Percentiles rank a stretch among this genome's conserved stretches.
Evolutionary conservation across 2,329 filamentous ascomycete species (phyloP).

Genomic region (Trichoderma breve): DNA sequence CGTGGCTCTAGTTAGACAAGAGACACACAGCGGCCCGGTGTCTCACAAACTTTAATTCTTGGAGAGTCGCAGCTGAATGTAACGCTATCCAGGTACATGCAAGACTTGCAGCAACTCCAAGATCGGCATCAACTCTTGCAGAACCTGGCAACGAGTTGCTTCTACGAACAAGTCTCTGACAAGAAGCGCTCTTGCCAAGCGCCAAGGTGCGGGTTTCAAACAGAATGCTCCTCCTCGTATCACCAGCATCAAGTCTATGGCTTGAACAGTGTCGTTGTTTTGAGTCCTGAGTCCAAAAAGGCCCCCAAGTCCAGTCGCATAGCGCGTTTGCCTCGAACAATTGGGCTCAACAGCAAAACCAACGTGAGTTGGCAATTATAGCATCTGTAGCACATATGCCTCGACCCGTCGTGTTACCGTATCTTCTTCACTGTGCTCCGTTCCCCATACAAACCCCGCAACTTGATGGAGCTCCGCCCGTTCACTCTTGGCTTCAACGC

Average conservation of each 20-base stretch:
- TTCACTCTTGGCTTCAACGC: background rate
- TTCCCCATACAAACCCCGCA: background rate
- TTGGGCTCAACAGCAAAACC: background rate
- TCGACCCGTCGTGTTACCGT: background rate
- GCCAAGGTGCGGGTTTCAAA: background rate
- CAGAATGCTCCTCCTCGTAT: background rate
- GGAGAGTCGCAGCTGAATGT: background rate
- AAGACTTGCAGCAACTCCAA: background rate
- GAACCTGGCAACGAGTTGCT: background rate
- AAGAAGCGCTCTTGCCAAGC: background rate
- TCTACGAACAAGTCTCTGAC: background rate
- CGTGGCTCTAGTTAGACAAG: background rate
- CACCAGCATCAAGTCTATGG: background rate
- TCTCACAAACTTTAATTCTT: slow-evolving; percentile 2
- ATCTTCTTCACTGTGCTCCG: background rate
- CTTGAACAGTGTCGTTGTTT: background rate
- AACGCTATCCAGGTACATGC: slow-evolving; percentile 7
- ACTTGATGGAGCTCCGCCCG: background rate
- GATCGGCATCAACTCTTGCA: background rate
- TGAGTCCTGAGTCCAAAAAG: background rate
- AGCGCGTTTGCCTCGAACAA: background rate
- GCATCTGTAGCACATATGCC: background rate
- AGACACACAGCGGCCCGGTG: background rate
- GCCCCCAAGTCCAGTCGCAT: background rate
- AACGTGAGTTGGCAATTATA: background rate